Conservation (phyloP, 1,139 yeast species). For the Magnusiomyces fungicola region DNA sequence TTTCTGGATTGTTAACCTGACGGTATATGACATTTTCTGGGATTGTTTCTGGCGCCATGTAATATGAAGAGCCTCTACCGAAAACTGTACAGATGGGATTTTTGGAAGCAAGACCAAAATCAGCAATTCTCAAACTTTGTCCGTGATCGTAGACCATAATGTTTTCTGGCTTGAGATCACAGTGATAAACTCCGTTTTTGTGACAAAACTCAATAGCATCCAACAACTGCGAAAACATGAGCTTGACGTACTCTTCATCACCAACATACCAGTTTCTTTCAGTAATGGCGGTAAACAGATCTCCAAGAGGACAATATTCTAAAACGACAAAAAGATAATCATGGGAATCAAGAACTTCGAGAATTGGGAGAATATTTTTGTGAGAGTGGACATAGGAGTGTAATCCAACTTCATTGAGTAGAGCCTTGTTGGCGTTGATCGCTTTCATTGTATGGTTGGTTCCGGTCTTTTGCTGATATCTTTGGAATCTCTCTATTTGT, state of each 20-base stretch:
- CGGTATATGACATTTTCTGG: conserved; percentile 32
- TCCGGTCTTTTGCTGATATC: conserved; percentile 17
- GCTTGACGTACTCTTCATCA: conserved; percentile 52
- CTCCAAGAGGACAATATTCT: conserved; percentile 82
- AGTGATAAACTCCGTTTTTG: conserved; percentile 61
- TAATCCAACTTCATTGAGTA: conserved; percentile 59
- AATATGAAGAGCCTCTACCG: conserved; percentile 81
- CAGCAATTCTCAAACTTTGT: conserved; percentile 58
- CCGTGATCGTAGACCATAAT: conserved; percentile 62
- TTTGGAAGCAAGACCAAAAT: conserved; percentile 76
- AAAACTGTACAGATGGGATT: conserved; percentile 53
- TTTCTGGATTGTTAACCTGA: neutral
- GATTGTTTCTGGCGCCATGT: conserved; percentile 86
- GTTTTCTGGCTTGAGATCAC: conserved; percentile 90
- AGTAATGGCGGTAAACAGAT: conserved; percentile 72
- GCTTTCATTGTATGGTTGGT: conserved; percentile 7
- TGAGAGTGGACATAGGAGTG: conserved; percentile 72
- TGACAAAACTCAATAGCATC: conserved; percentile 71
- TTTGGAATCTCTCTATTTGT: conserved; percentile 14
- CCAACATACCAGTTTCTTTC: conserved; percentile 51
- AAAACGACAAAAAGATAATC: conserved; percentile 54
- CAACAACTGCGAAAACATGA: conserved; percentile 66
- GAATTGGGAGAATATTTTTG: conserved; percentile 68
- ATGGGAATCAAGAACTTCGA: conserved; percentile 46
- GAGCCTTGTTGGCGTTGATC: conserved; percentile 24